Conservation (phyloP, 78 protist species). For the Chrysochromulina parva region DNA sequence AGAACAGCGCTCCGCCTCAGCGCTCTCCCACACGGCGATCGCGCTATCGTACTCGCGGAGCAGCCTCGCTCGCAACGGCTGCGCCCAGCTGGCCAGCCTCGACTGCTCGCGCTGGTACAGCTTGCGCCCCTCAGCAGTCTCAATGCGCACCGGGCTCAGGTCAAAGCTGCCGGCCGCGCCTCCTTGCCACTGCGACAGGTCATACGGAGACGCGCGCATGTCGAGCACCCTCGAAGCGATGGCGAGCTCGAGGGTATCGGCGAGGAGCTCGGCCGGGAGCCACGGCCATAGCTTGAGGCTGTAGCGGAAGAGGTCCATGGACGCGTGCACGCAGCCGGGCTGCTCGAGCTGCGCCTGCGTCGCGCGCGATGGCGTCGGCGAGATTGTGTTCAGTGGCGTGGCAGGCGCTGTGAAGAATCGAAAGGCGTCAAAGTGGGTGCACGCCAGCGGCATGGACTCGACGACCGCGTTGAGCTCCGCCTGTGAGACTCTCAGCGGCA, state of each 20-base stretch:
- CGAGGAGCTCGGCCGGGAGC: not conserved
- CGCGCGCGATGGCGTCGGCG: not conserved
- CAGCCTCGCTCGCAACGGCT: not conserved
- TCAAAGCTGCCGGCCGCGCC: not conserved
- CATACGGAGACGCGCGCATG: conserved; percentile 35
- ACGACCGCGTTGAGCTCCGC: not conserved
- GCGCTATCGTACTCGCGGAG: not conserved
- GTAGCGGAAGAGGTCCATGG: conserved; percentile 27
- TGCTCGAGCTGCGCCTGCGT: not conserved
- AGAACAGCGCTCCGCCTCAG: too few relatives aligned
- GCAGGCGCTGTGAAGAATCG: conserved; percentile 24
- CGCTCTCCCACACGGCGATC: too few relatives aligned
- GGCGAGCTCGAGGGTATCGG: not conserved
- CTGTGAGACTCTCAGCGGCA: not conserved
- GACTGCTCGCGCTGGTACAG: not conserved
- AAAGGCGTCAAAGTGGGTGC: conserved; percentile 35
- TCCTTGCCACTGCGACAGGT: not conserved
- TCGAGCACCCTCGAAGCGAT: conserved; percentile 2
- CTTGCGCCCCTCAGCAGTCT: not conserved
- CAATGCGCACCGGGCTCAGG: conserved; percentile 10
- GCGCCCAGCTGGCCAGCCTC: not conserved
- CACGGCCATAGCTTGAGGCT: not conserved
- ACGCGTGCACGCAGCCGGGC: conserved; percentile 39
- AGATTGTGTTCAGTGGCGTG: not conserved
- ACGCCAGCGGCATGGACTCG: not conserved